Percentiles rank a stretch among this genome's conserved stretches.
phyloP scores from a whole-genome alignment of 495 filamentous ascomycete species.

The Aspergillus bridgeri region DNA sequence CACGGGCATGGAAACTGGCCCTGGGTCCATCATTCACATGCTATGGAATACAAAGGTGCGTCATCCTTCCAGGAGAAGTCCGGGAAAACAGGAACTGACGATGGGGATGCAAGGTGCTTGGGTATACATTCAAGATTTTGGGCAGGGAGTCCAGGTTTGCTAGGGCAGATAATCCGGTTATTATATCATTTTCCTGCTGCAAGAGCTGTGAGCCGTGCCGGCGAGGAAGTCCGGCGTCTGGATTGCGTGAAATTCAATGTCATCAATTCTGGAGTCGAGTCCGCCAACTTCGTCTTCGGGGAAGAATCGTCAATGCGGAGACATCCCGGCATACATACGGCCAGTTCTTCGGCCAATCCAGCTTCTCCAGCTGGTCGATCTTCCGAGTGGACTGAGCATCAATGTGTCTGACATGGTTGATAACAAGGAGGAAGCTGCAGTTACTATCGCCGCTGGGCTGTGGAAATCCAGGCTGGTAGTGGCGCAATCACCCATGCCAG shows the following conservation, averaged over 20 bases:
- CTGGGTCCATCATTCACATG: conserved; percentile 18
- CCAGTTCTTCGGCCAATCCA: conserved; percentile 39
- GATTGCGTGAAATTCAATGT: conserved; percentile 31
- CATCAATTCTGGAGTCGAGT: conserved; percentile 24
- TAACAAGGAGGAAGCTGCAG: conserved; percentile 25
- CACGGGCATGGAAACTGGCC: conserved; percentile 7
- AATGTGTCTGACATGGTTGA: conserved; percentile 20
- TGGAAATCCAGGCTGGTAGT: conserved; percentile 41
- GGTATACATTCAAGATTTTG: conserved; percentile 37
- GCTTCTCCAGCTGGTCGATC: conserved; percentile 32
- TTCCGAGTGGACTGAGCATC: conserved; percentile 22
- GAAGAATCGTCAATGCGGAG: background rate
- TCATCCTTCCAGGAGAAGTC: background rate
- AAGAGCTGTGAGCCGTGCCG: conserved; percentile 22
- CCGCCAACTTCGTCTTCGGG: conserved; percentile 12
- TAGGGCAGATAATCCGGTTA: conserved; percentile 39
- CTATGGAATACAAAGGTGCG: conserved; percentile 23
- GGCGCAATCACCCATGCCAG: conserved; percentile 36
- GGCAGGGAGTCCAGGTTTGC: conserved; percentile 34
- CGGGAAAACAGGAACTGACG: background rate
- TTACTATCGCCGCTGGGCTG: conserved; percentile 39
- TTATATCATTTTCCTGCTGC: conserved; percentile 39
- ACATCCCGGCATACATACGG: conserved; percentile 18
- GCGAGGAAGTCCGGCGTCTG: conserved; percentile 13
- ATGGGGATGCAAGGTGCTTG: conserved; percentile 30